Evolutionary conservation across 768 basidiomycete genomes (phyloP).

Genomic region (Candolleomyces efflorescens): DNA sequence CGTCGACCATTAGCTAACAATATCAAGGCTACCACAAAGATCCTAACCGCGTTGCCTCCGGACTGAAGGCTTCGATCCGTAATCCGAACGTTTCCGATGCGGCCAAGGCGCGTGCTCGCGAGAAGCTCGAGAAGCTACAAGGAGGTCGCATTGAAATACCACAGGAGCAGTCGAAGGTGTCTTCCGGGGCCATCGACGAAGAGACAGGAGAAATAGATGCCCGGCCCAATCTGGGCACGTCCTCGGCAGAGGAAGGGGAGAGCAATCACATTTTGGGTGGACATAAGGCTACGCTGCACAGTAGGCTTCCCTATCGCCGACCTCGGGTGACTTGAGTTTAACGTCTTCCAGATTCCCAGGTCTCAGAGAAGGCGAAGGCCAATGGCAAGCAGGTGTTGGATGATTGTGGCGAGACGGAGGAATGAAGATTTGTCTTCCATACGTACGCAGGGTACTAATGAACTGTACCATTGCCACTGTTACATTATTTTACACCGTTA

Average conservation of each 20-base stretch:
- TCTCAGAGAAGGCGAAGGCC: conserved; percentile 14
- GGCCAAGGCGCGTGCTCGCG: conserved; percentile 43
- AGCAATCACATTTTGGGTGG: conserved; percentile 20
- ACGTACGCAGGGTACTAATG: too few species aligned
- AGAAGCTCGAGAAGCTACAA: conserved; percentile 14
- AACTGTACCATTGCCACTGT: too few species aligned
- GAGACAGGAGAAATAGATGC: neutral
- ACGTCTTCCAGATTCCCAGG: conserved; percentile 9
- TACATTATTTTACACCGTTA: too few species aligned
- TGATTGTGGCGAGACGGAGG: conserved; percentile 9
- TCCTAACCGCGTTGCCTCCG: conserved; percentile 33
- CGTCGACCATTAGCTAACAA: too few species aligned
- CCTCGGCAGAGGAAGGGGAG: neutral
- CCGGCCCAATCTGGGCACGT: neutral
- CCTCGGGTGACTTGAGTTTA: neutral
- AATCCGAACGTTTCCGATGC: conserved; percentile 52
- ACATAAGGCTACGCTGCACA: conserved; percentile 27
- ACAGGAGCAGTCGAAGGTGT: neutral
- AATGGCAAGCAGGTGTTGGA: conserved; percentile 13
- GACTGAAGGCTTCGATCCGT: conserved; percentile 53
- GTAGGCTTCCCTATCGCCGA: conserved; percentile 9
- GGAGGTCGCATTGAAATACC: neutral
- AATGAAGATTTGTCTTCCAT: neutral
- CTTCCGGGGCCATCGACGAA: neutral
- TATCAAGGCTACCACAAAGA: conserved; percentile 12